Conservation (phyloP, 208 protist species). For the Trypanosoma lewisi region DNA sequence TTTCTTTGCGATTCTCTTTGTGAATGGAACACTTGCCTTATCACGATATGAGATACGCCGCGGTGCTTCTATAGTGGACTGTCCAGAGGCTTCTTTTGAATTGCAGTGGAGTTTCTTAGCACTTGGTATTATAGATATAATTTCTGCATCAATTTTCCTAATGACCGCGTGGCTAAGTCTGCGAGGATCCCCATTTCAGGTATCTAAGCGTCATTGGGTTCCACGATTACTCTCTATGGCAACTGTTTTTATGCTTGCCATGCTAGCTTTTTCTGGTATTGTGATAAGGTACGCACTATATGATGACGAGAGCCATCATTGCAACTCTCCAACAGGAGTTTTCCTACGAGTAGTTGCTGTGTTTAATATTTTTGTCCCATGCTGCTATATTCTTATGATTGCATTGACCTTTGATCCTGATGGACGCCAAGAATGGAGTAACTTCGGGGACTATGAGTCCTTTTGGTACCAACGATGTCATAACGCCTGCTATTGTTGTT, state of each 20-base stretch:
- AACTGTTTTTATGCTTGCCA: constrained; percentile 16
- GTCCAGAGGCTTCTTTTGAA: constrained; percentile 12
- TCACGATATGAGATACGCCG: constrained; percentile 2
- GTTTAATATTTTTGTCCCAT: constrained; percentile 36
- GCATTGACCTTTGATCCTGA: constrained; percentile 51
- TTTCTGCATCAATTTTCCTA: constrained; percentile 37
- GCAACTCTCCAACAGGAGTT: constrained; percentile 19
- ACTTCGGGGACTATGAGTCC: constrained; percentile 57
- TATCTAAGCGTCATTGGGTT: constrained; percentile 53
- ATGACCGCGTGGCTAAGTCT: constrained; percentile 39
- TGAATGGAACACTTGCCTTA: constrained; percentile 22
- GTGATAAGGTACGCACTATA: constrained; percentile 40
- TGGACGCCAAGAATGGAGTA: constrained; percentile 35
- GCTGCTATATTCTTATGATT: constrained; percentile 40
- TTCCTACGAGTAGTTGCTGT: constrained; percentile 35
- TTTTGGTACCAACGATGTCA: constrained; percentile 65
- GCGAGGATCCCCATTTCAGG: constrained; percentile 68
- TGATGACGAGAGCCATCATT: constrained; percentile 29
- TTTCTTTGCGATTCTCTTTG: constrained; percentile 36
- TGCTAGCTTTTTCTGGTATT: constrained; percentile 32
- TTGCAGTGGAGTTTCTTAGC: constrained; percentile 30
- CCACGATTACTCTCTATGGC: constrained; percentile 58
- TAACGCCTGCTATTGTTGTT: constrained; percentile 56
- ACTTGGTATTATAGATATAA: constrained; percentile 35
- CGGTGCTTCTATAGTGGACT: constrained; percentile 14